Base-by-base conservation (phyloP, 176 grass and related monocot genomes). In the Oryza punctata region DNA sequence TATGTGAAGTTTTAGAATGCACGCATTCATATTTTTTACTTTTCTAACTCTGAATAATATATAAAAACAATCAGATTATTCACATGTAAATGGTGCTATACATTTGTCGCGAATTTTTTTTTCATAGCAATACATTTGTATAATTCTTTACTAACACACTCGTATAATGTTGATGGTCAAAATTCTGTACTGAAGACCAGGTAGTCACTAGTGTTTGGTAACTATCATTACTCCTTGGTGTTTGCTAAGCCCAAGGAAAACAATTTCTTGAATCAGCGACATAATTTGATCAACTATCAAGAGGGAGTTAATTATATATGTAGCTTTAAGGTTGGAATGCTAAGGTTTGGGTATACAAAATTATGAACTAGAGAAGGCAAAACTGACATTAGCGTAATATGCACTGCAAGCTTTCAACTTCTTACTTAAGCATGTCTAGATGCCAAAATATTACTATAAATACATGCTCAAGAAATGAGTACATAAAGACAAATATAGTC, bases 381-480 rank as follows among this genome's bases (percentile, higher is more conserved):
- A 60, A n/a, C 21, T 60, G 21, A 23, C 54, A 60, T 38, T n/a
- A 60, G 21, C 54, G 0, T 8, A 23, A 60, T 57, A 57, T 57
- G 52, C 54, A n/a, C 7, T 23, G 21, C 21, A 60, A 60, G 6
- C 54, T 60, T n/a, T 60, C 54, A 60, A 23, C 54, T 60, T 60
- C 5, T 60, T 60, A 60, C n/a, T 6, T 60, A 60, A 60, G 5
- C 18, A 23, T 60, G 54, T 60, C 0, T 80, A 35, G 63, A 84
- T 25, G 68, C 33, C 4, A 74, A 69, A 40, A 72, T 8, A 75
- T 79, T 21, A 5, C 69, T 28, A 47, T 52, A 43, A 72, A 84
- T 75, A 69, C 60, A 60, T 71, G 18, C 72, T 10, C 59, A 70
- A 60, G 46, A 72, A 32, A 76, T 91, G 68, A 12, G 66, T 77